Evolutionary conservation across 2,329 filamentous ascomycete species (phyloP), one percentile per base, ranked within the genome.

Genomic region (Stagonosporopsis cucurbitacearum): DNA sequence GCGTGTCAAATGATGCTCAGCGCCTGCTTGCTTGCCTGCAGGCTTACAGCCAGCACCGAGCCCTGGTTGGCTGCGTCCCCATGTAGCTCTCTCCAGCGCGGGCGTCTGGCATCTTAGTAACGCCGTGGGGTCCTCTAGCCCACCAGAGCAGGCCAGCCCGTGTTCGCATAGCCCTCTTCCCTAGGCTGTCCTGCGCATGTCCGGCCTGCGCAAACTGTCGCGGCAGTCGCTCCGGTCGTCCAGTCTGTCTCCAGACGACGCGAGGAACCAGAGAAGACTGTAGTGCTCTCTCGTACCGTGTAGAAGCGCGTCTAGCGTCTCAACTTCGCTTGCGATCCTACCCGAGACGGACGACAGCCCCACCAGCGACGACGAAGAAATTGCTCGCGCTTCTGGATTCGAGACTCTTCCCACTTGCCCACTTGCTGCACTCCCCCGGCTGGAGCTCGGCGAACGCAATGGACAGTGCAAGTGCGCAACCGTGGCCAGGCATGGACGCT

Each of bases 401-500:
- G 49, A 57, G 49, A 39, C 44, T 48, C 49, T 52, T 52, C 44
- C 49, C 44, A 57, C 54, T 22, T 52, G 48, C 50, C 50, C 41
- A 52, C 50, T 52, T 53, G 50, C 41, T 51, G 41, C 58, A 54
- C 60, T 57, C 56, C 57, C 54, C 51, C 58, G 45, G 54, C 52
- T 50, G 37, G 37, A 48, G 50, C 54, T 60, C 58, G 58, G 57
- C 62, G 49, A 65, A 54, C 59, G 65, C 60, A 47, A 77, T 75
- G 73, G 65, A 74, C 67, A 65, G 66, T 59, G 59, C 65, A 32
- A 64, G 60, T 43, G 57, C 63, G 28, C 64, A 71, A 58, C 58
- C 74, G 60, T 81, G 78, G 79, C 68, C 75, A 42, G 71, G 66
- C 56, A 77, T 80, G 77, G 74, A 74, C 57, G 64, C 72, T 33